Base-by-base conservation (phyloP, 768 basidiomycete species). In the Gyrodon lividus region DNA sequence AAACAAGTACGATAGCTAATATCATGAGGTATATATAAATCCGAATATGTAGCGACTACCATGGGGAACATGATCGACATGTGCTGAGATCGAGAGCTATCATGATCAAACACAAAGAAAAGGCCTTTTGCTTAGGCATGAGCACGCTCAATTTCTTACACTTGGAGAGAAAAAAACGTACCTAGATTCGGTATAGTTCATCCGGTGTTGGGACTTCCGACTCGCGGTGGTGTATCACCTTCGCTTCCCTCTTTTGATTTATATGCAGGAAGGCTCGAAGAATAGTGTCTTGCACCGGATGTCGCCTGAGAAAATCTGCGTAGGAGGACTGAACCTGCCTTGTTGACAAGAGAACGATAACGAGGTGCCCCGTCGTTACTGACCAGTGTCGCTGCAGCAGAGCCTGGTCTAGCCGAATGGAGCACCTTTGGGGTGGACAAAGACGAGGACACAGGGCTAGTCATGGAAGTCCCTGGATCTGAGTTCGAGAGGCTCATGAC, bases 321-420 rank as follows among this genome's bases (percentile, higher is more conserved):
- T 17, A 68, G 33, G 9, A 68, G 49, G 8, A 63, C 52, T 35
- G 66, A 66, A 9, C 67, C 65, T 22, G 65, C 67, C 9, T 59
- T 63, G 6, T 60, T 65, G 30, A 68, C 55, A 41, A 60, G 57
- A 44, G 65, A 69, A 5, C 43, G 59, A 42, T 3, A 44, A 43
- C 46, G 5, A 38, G n/a, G 37, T 5, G 38, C 26, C 1, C 42
- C 49, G 43, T 51, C 51, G 49, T 58, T 17, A 38, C 48, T 24
- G 42, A 58, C 55, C 37, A 68, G 17, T 8, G 64, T 46, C 4
- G 55, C 62, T 2, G 60, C 56, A 2, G 66, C 66, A 0, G 66
- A 67, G 1, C 61, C 64, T 0, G 67, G 64, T 22, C 66, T 42
- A 20, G 31, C 12, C 38, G 26, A 39, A 12, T 5, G 35, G 4